These are phyloP conservation scores for Fomitopsis schrenkii DNA, from an alignment of 1,284 basidiomycete species.

Conservation along the genomic window DNA sequence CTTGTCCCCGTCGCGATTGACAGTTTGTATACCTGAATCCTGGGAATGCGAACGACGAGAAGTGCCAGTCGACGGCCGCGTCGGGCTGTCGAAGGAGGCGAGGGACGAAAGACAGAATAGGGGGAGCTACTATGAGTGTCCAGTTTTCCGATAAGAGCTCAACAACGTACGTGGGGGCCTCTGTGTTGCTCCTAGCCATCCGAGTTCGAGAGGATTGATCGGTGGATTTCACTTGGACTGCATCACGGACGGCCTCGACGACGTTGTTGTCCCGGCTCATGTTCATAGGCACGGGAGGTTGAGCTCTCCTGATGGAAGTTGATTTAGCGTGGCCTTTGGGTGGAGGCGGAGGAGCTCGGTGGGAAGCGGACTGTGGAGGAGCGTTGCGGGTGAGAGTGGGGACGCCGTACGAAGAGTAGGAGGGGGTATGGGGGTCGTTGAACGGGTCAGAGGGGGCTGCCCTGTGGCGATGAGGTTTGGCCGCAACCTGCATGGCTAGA, in stretches of 20 bases:
- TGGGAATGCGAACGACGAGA: conserved; percentile 67
- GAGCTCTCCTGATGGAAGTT: conserved; percentile 19
- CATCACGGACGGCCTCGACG: conserved; percentile 61
- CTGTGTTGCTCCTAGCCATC: conserved; percentile 44
- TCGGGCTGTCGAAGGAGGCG: conserved; percentile 12
- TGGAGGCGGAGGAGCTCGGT: conserved; percentile 36
- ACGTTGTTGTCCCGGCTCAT: conserved; percentile 33
- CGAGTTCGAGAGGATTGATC: conserved; percentile 38
- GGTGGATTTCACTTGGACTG: conserved; percentile 41
- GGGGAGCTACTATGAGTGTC: conserved; percentile 5
- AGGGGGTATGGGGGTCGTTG: conserved; percentile 41
- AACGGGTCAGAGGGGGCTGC: conserved; percentile 57
- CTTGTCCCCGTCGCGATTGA: conserved; percentile 44
- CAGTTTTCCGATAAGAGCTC: conserved; percentile 2
- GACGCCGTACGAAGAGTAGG: conserved; percentile 29
- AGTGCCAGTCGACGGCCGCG: conserved; percentile 31
- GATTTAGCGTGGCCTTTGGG: conserved; percentile 31
- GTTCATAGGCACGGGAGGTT: conserved; percentile 20
- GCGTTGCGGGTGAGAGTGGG: conserved; percentile 29
- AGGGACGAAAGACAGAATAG: conserved; percentile 22
- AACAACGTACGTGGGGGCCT: conserved; percentile 33
- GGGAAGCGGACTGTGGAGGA: conserved; percentile 23
- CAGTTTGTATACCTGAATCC: conserved; percentile 46
- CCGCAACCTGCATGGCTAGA: conserved; percentile 25
- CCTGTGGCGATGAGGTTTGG: conserved; percentile 39